Conservation (phyloP, 2,329 filamentous ascomycete species). For the Mollisiaceae sp. region DNA sequence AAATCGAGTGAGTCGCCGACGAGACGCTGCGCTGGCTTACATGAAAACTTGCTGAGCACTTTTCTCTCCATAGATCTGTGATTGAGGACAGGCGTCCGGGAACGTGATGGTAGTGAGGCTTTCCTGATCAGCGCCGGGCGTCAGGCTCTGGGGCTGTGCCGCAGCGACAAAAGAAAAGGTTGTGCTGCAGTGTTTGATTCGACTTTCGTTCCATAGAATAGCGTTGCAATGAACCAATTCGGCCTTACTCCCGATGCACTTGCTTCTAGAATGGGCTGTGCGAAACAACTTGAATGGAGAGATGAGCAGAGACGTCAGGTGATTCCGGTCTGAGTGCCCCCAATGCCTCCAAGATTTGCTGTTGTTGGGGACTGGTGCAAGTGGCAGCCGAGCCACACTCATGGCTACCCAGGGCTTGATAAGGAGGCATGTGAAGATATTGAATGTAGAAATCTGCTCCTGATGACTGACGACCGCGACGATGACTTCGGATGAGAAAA, state of each 20-base stretch:
- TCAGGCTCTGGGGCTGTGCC: conserved; percentile 7
- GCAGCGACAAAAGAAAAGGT: background rate
- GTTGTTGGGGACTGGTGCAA: background rate
- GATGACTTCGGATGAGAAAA: conserved; percentile 4
- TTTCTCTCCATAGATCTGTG: conserved; percentile 5
- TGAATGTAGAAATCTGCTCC: background rate
- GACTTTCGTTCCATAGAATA: conserved; percentile 3
- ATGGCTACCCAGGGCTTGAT: background rate
- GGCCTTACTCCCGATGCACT: background rate
- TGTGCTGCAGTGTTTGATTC: background rate
- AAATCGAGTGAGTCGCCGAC: conserved; percentile 10
- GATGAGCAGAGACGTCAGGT: background rate
- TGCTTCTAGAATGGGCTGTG: conserved; percentile 1
- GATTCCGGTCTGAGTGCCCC: background rate
- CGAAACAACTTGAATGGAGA: background rate
- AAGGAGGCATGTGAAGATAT: background rate
- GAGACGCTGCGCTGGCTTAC: background rate
- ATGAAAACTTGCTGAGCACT: background rate
- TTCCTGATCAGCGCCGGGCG: background rate
- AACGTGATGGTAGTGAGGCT: background rate
- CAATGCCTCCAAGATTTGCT: background rate
- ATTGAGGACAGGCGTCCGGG: conserved; percentile 6
- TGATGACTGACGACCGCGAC: background rate
- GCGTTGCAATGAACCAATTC: background rate
- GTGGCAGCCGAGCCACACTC: background rate